Percentiles rank a stretch among this genome's conserved stretches.
Conservation (phyloP, 2,329 filamentous ascomycete genomes). For the Colletotrichum aenigma region DNA sequence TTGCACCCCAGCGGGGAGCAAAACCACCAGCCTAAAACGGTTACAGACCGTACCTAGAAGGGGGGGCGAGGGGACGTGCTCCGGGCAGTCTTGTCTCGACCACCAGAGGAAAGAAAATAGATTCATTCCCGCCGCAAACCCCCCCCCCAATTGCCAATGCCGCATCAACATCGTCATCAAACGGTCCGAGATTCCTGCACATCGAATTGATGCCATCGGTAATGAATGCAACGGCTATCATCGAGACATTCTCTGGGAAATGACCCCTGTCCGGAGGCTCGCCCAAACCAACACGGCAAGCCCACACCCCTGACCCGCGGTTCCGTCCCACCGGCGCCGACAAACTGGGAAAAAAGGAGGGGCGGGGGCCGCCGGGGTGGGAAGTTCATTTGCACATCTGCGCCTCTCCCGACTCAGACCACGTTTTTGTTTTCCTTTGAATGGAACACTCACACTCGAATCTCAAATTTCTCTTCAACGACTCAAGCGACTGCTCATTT, state of each 20-base stretch:
- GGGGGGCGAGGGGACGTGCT: neutral
- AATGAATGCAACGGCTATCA: neutral
- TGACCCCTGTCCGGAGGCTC: neutral
- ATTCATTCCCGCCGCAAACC: neutral
- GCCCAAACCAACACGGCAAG: neutral
- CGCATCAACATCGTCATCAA: neutral
- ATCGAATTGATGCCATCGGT: neutral
- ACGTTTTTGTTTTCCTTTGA: neutral
- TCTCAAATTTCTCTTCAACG: neutral
- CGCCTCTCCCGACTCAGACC: neutral
- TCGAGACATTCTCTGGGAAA: neutral
- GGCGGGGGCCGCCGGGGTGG: neutral
- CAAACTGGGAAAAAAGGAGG: neutral
- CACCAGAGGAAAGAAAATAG: neutral
- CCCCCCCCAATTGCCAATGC: neutral
- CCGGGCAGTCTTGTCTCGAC: neutral
- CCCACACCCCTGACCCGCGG: neutral
- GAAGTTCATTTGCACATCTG: neutral
- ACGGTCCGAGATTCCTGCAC: neutral
- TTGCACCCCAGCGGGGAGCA: neutral
- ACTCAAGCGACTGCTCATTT: neutral
- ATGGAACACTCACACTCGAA: neutral
- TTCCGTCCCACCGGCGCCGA: constrained; percentile 8
- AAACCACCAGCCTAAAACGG: neutral
- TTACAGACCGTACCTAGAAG: neutral